A percentile compares a stretch with the other conserved stretches of the same genome.
phyloP scores from a whole-genome alignment of 2,329 filamentous ascomycete species.

The Ophiocordyceps robertsii region DNA sequence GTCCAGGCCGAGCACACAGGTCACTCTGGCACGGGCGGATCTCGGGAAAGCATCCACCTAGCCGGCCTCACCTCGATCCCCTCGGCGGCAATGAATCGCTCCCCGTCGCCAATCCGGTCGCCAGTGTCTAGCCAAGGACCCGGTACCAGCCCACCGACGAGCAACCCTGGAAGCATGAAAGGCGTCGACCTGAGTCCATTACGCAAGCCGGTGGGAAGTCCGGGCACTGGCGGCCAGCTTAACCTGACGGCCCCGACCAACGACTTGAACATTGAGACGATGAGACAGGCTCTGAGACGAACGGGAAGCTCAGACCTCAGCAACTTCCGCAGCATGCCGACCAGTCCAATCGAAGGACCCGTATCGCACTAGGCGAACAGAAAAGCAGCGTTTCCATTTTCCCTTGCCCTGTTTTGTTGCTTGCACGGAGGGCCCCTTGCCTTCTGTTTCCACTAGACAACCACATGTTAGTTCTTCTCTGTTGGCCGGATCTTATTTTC shows the following conservation, averaged over 20 bases:
- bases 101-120: slow-evolving; percentile 68
- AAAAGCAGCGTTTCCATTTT: background rate
- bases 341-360: slow-evolving; percentile 39
- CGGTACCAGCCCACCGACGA: slow-evolving; percentile 61
- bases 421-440: background rate
- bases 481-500: background rate
- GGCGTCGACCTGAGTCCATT: slow-evolving; percentile 58
- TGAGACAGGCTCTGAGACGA: slow-evolving; percentile 76
- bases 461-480: background rate
- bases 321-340: slow-evolving; percentile 38
- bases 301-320: slow-evolving; percentile 73
- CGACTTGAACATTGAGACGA: slow-evolving; percentile 83
- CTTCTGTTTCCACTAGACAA: background rate
- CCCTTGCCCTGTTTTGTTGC: background rate
- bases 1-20: slow-evolving; percentile 72
- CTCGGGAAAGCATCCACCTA: slow-evolving; percentile 57
- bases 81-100: slow-evolving; percentile 43
- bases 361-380: slow-evolving; percentile 12
- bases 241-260: slow-evolving; percentile 28
- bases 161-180: slow-evolving; percentile 61
- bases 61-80: slow-evolving; percentile 51
- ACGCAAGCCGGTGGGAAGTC: slow-evolving; percentile 48
- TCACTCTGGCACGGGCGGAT: slow-evolving; percentile 32
- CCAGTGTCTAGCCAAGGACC: slow-evolving; percentile 59
- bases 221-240: slow-evolving; percentile 38